Base-by-base conservation (phyloP, 1,284 basidiomycete species). In the Melampsora abietis-canadensis region DNA sequence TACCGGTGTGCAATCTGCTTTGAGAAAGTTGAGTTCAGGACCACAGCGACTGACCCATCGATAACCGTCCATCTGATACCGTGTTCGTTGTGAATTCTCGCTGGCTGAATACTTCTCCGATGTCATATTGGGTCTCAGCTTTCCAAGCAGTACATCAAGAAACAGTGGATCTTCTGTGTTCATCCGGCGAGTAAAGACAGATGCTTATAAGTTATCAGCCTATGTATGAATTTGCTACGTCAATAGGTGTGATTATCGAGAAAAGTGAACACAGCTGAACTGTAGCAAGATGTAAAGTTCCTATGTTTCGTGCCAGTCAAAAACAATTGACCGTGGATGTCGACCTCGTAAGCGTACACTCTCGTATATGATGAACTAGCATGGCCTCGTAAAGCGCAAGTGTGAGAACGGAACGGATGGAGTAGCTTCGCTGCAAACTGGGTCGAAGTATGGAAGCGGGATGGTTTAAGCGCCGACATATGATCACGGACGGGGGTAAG, bases 261-360 rank as follows among this genome's bases (percentile, higher is more conserved):
- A 17, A 14, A 68, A n/a, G 46, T 37, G 12, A 76, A 76, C 59
- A 76, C 61, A 40, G 21, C 76, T 68, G 69, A 75, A 63, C 74
- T 79, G 76, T 72, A 77, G 76, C 79, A 82, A 54, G 79, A 79
- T 2, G 81, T 82, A 51, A 82, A 77, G 68, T 82, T 82, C 69
- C 82, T 81, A 1, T 78, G 78, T 7, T 78, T 77, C 1, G 81
- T 79, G 24, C 78, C 76, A 21, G 81, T 80, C 30, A 83, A 76
- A 69, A 81, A 82, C 14, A 83, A 78, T 64, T 79, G 81, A 0
- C 82, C 82, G 66, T 82, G 80, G 4, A 80, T 76, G 66, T 82
- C 80, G 10, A 81, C 70, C 54, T 79, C 80, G 76, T 82, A 82
- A 40, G 77, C 70, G 44, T 82, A 82, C 1, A 79, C 77, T 2